Evolutionary conservation across 106 monocot genomes (phyloP).

Genomic region (Allium cepa): DNA sequence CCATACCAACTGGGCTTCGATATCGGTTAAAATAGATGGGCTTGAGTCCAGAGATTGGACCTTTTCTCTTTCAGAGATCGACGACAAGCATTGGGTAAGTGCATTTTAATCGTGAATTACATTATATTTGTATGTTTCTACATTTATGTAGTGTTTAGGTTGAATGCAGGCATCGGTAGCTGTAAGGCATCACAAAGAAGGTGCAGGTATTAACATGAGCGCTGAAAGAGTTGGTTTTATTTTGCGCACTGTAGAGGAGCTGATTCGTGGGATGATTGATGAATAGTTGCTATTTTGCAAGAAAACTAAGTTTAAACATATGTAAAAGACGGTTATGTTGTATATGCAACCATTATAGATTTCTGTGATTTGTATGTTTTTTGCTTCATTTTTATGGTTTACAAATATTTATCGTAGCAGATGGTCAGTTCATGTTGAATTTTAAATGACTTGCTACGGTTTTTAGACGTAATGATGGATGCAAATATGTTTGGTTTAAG

Average conservation of each 20-base stretch:
- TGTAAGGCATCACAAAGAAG: slow-evolving; percentile 36
- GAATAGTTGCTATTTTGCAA: too few relatives aligned
- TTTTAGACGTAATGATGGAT: too few relatives aligned
- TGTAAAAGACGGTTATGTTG: too few relatives aligned
- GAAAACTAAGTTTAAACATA: too few relatives aligned
- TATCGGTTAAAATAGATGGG: slow-evolving; percentile 66
- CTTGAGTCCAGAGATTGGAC: slow-evolving; percentile 47
- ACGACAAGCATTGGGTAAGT: slow-evolving; percentile 58
- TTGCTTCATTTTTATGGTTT: too few relatives aligned
- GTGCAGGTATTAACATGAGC: slow-evolving; percentile 12
- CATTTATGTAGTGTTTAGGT: not conserved
- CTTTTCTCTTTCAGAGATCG: slow-evolving; percentile 50
- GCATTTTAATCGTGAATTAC: not conserved
- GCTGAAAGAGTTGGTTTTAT: slow-evolving; percentile 31
- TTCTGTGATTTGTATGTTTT: too few relatives aligned
- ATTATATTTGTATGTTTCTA: not conserved
- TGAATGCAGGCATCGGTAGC: slow-evolving; percentile 52
- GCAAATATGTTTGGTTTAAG: too few relatives aligned
- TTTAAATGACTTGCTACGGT: too few relatives aligned
- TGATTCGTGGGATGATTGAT: slow-evolving; percentile 13
- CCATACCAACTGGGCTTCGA: slow-evolving; percentile 54
- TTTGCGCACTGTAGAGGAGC: slow-evolving; percentile 35
- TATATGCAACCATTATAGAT: too few relatives aligned
- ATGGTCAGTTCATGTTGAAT: too few relatives aligned
- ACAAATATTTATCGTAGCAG: too few relatives aligned